Evolutionary conservation across 257 asterid species (phyloP).

Genomic region (Lycium barbarum): DNA sequence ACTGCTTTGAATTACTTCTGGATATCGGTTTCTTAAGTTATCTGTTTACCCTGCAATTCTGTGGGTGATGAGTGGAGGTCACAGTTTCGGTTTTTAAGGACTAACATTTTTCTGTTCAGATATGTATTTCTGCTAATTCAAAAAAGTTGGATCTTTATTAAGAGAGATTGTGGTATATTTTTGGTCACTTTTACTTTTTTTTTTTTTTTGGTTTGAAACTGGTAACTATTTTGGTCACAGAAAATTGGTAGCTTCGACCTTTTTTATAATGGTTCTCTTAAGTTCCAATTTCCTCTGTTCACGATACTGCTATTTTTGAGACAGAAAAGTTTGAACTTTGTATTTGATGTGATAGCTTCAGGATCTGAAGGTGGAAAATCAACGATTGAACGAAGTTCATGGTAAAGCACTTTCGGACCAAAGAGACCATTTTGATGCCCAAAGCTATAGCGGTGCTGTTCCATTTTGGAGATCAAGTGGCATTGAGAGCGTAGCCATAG

Average conservation of each 20-base stretch:
- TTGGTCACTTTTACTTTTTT: too few relatives aligned
- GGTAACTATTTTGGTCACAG: background rate
- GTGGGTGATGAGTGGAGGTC: background rate
- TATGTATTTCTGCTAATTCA: background rate
- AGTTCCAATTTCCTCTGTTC: background rate
- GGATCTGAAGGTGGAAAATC: constrained; percentile 52
- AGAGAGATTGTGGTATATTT: background rate
- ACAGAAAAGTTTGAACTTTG: background rate
- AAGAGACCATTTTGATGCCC: background rate
- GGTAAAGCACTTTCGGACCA: constrained; percentile 42
- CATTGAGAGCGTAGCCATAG: background rate
- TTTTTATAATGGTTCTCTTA: background rate
- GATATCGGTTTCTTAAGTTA: background rate
- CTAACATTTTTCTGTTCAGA: background rate
- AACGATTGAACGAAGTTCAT: constrained; percentile 48
- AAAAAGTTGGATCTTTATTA: background rate
- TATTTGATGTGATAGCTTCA: constrained; percentile 51
- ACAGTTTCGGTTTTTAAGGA: background rate
- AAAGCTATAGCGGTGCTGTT: background rate
- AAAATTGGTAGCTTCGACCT: background rate
- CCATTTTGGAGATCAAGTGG: constrained; percentile 22
- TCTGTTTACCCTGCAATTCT: background rate
- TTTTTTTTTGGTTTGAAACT: too few relatives aligned
- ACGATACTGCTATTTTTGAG: background rate
- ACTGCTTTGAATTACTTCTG: background rate